Conservation (phyloP, 169 alveolate species). For the Eimeria sp. region DNA sequence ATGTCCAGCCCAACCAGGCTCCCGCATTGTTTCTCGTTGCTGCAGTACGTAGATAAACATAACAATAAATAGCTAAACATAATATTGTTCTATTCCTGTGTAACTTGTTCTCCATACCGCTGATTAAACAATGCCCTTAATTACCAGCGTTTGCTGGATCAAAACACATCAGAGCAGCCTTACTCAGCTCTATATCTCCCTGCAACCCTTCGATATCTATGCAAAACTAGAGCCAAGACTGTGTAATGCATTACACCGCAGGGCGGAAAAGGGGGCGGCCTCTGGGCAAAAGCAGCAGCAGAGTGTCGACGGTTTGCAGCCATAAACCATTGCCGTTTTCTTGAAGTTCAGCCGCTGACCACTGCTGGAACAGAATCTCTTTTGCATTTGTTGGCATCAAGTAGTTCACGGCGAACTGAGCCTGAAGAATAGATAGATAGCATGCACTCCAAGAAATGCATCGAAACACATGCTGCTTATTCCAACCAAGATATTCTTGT, state of each 20-base stretch:
- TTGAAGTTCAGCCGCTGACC: conserved; percentile 64
- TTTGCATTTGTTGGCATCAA: conserved; percentile 25
- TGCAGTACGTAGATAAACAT: conserved; percentile 1
- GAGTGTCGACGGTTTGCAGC: conserved; percentile 67
- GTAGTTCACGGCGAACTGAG: not conserved
- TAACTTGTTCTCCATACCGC: not conserved
- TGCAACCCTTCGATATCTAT: not conserved
- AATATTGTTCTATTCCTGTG: not conserved
- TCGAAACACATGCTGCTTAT: not conserved
- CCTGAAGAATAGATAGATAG: not conserved
- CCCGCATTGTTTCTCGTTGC: conserved; percentile 47
- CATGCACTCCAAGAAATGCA: not conserved
- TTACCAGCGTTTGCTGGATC: not conserved
- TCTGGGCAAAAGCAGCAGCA: conserved; percentile 54
- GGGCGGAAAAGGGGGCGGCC: conserved; percentile 32
- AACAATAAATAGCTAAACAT: not conserved
- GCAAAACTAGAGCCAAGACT: too few relatives aligned
- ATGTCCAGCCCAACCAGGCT: not conserved
- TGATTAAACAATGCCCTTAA: not conserved
- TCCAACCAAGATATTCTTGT: not conserved
- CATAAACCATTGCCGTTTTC: conserved; percentile 54
- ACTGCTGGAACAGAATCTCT: conserved; percentile 49
- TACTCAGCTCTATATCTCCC: not conserved
- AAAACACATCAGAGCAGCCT: not conserved
- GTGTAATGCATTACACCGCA: not conserved